A percentile compares a stretch with the other conserved stretches of the same genome.
phyloP scores from a whole-genome alignment of 345 rosid genomes.

The Conringia planisiliqua region DNA sequence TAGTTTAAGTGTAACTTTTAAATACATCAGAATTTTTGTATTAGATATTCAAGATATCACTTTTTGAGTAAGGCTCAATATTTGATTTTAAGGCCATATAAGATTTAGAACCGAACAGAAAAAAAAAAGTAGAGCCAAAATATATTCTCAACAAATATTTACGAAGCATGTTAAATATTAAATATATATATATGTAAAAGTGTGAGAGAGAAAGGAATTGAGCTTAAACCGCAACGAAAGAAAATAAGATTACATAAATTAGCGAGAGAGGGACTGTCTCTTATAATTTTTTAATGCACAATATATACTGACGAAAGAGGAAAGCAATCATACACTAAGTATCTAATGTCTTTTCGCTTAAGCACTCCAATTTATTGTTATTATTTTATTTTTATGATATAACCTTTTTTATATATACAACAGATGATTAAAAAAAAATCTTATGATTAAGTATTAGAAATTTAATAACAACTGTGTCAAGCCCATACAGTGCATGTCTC shows the following conservation, averaged over 20 bases:
- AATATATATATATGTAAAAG: neutral
- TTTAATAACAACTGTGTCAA: neutral
- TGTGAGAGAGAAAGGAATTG: neutral
- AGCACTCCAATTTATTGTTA: conserved; percentile 18
- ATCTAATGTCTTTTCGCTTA: conserved; percentile 12
- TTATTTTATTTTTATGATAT: neutral
- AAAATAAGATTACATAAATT: neutral
- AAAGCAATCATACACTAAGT: neutral
- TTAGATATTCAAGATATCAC: neutral
- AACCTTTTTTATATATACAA: neutral
- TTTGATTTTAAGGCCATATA: neutral
- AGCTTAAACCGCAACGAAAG: neutral
- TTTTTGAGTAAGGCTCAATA: neutral
- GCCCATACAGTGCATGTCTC: neutral
- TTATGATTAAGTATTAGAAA: neutral
- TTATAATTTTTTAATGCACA: neutral
- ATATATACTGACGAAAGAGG: neutral
- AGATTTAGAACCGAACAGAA: neutral
- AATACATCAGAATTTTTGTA: no score
- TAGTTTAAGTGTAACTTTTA: neutral
- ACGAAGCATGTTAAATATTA: neutral
- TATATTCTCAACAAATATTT: neutral
- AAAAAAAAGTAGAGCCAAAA: neutral
- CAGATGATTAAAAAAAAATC: neutral
- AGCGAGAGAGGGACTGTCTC: neutral